Percentiles rank a stretch among this genome's conserved stretches.
phyloP scores from a whole-genome alignment of 495 filamentous ascomycete species.

The Aspergillus haitiensis region DNA sequence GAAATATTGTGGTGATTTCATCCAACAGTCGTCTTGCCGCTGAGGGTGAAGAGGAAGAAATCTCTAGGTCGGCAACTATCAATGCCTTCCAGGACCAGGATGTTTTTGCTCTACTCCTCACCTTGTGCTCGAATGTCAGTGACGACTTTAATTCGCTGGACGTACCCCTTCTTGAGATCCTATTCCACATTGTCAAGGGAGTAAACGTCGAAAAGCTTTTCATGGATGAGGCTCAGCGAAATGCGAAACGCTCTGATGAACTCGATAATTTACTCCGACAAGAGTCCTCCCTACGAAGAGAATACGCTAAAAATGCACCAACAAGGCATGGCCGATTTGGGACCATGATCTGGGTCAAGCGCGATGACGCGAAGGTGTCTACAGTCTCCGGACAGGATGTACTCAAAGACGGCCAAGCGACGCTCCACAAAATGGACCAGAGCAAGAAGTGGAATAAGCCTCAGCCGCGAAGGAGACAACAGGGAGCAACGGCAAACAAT shows the following conservation, averaged over 20 bases:
- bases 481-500: slow-evolving; percentile 59
- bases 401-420: slow-evolving; percentile 68
- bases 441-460: slow-evolving; percentile 89
- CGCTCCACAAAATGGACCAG: slow-evolving; percentile 84
- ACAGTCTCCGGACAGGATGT: slow-evolving; percentile 87
- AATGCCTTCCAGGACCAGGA: slow-evolving; percentile 89
- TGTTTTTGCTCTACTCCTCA: slow-evolving; percentile 79
- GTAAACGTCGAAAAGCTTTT: slow-evolving; percentile 85
- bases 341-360: slow-evolving; percentile 95
- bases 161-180: slow-evolving; percentile 77
- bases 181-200: slow-evolving; percentile 91
- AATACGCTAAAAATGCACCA: slow-evolving; percentile 75
- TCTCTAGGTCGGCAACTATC: slow-evolving; percentile 82
- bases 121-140: slow-evolving; percentile 83
- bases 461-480: slow-evolving; percentile 59
- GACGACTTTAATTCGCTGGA: slow-evolving; percentile 92
- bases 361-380: slow-evolving; percentile 74
- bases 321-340: slow-evolving; percentile 93
- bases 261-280: slow-evolving; percentile 70
- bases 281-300: slow-evolving; percentile 76
- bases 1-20: slow-evolving; percentile 83
- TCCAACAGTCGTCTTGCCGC: slow-evolving; percentile 58
- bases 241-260: slow-evolving; percentile 67
- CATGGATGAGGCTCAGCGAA: slow-evolving; percentile 70
- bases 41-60: slow-evolving; percentile 81